Base-by-base conservation (phyloP, 1,139 yeast species). In the Hemisphaericaspora xylofermentans region DNA sequence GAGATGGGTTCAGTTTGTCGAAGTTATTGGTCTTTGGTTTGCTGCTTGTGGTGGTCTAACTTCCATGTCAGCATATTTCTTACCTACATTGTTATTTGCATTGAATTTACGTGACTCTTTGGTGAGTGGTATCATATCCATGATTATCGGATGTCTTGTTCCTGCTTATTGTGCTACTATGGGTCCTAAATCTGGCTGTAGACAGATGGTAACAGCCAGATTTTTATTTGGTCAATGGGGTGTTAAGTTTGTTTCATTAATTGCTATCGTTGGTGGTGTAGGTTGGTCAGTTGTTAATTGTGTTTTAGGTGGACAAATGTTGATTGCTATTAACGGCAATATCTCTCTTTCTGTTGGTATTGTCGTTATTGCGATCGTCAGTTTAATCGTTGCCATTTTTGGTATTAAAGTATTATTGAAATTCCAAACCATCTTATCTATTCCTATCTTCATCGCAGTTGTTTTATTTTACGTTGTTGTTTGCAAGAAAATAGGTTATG, bases 241-340 rank as follows among this genome's bases (percentile, higher is more conserved):
- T 48, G 89, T 88, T 31, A 83, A 84, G 57, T 64, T 85, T 42
- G 84, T 86, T 36, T 81, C 88, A 2, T 58, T 88, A 34, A 76
- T 84, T 29, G 76, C 86, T 35, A 78, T 85, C 43, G 61, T 85
- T 40, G 93, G 95, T 36, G 83, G 84, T n/a, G 62, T 85, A 53
- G 95, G 95, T 17, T 88, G 95, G 95, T 78, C 91, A 14, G 82
- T 88, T 32, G 89, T 88, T 17, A 87, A 87, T 57, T 77, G 86
- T 51, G 93, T 87, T 38, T 81, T 87, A 42, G 95, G 95, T 28
- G 96, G 96, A 17, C 91, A 88, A 62, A 83, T 88, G 45, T 63
- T 88, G 41, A 71, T 57, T 6, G 59, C 69, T 3, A 53, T 66
- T 8, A 51, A 52, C 19, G 52, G 47, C 5, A 50, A 48, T 6